Evolutionary conservation across 129 eudicot species (phyloP).

Genomic region (Mikania micrantha): DNA sequence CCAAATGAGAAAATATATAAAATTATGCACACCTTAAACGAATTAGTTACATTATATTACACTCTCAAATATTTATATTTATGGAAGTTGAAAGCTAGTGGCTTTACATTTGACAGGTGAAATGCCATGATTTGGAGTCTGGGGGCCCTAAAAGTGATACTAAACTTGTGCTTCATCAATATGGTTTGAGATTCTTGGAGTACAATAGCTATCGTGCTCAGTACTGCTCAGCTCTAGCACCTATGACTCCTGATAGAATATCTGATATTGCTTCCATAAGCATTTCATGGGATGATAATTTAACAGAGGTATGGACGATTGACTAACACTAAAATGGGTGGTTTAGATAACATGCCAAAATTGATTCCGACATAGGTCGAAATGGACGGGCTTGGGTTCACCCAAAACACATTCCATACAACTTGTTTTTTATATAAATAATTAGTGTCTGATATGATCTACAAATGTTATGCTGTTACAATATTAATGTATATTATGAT

Average conservation of each 20-base stretch:
- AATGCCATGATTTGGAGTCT: conserved; percentile 38
- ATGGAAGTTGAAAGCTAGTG: not conserved
- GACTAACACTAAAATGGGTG: not conserved
- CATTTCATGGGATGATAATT: conserved; percentile 55
- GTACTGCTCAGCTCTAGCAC: conserved; percentile 38
- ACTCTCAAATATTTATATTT: not conserved
- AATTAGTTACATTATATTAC: not conserved
- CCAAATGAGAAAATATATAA: not conserved
- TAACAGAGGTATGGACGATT: conserved; percentile 77
- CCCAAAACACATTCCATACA: not conserved
- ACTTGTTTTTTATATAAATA: not conserved
- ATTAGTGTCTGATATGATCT: not conserved
- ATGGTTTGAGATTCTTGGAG: conserved; percentile 65
- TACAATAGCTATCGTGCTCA: conserved; percentile 33
- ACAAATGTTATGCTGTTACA: not conserved
- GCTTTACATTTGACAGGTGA: conserved; percentile 36
- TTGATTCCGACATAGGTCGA: not conserved
- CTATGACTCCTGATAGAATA: conserved; percentile 50
- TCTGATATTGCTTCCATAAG: conserved; percentile 42
- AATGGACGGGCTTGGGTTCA: not conserved
- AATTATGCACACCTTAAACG: not conserved
- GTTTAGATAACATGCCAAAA: not conserved
- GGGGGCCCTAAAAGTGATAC: conserved; percentile 30
- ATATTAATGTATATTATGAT: not conserved
- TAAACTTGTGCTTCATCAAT: conserved; percentile 41